Evolutionary conservation across 2,329 filamentous ascomycete genomes (phyloP), one percentile per base, ranked within the genome.

Genomic region (Camptophora hylomeconis): DNA sequence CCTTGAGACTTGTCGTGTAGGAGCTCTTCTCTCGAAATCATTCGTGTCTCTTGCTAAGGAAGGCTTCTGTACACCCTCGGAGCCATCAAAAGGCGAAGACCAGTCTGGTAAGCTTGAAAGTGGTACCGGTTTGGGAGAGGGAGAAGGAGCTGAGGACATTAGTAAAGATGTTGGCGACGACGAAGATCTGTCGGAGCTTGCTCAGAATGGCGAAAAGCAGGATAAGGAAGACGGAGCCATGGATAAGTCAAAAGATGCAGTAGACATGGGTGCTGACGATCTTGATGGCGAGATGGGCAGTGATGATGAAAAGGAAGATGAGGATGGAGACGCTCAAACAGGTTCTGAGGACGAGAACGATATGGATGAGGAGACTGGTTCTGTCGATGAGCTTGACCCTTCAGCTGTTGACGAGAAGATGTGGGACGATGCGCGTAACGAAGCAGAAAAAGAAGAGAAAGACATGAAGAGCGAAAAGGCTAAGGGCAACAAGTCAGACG

Each of bases 331-430:
- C 7, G 61, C 67, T 6, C 70, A 67, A 9, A 67, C 69, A 2
- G 71, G 72, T 13, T 70, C 73, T 11, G 69, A 69, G 2, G 69
- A 69, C 21, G 70, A 72, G 17, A 68, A 80, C 15, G 69, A 74
- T 23, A 76, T 92, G 50, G 84, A 94, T 40, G 86, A 93, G 45
- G 83, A 95, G 54, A 71, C 80, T 4, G 89, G 86, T 1, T 80
- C 84, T 45, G 84, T 95, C 7, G 82, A 94, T 56, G 83, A 92
- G 45, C 63, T 93, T 22, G 87, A 93, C 44, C 78, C 83, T 8
- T 80, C 75, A 10, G 81, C 87, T 12, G 80, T 95, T 1, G 92
- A 98, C 50, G 92, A 98, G 59, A 98, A 95, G 63, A 84, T 95
- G 70, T 98, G 89, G 89, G 86, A 98, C 54, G 86, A 84, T 20